These are phyloP conservation scores for Carpinus viminea DNA, from an alignment of 306 rosid genomes.

Conservation along the genomic window DNA sequence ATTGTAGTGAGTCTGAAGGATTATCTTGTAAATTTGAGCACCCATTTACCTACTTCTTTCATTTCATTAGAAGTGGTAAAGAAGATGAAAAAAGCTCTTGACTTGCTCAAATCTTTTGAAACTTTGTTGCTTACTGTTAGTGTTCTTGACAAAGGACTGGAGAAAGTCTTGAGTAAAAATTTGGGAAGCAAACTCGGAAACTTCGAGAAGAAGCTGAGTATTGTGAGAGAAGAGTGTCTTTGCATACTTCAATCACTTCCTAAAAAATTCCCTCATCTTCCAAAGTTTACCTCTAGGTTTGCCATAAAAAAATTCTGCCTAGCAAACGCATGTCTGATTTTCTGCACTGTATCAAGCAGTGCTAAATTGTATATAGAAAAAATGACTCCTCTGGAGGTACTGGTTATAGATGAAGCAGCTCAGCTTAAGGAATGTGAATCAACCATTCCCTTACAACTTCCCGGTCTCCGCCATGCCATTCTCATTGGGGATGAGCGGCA, in stretches of 20 bases:
- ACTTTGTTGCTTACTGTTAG: conserved; percentile 1
- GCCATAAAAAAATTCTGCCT: conserved; percentile 35
- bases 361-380: conserved; percentile 14
- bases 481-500: conserved; percentile 49
- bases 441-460: conserved; percentile 41
- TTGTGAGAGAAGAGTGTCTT: conserved; percentile 12
- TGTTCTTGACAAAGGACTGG: conserved; percentile 13
- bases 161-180: not conserved
- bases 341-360: conserved; percentile 48
- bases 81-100: conserved; percentile 28
- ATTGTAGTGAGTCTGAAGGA: conserved; percentile 14
- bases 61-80: conserved; percentile 30
- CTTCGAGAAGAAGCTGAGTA: conserved; percentile 15
- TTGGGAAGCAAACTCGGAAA: not conserved
- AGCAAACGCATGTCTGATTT: conserved; percentile 41
- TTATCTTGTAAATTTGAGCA: conserved; percentile 23
- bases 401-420: conserved; percentile 47
- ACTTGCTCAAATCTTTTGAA: conserved; percentile 28
- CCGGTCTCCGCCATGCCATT: conserved; percentile 33
- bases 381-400: conserved; percentile 15
- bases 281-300: not conserved
- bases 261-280: conserved; percentile 19
- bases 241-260: conserved; percentile 27
- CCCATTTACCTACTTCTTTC: conserved; percentile 51
- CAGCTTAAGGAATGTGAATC: conserved; percentile 51